Percentiles rank a stretch among this genome's conserved stretches.
These are phyloP conservation scores for Cudoniella acicularis DNA, from an alignment of 495 filamentous ascomycete species.

Conservation along the genomic window DNA sequence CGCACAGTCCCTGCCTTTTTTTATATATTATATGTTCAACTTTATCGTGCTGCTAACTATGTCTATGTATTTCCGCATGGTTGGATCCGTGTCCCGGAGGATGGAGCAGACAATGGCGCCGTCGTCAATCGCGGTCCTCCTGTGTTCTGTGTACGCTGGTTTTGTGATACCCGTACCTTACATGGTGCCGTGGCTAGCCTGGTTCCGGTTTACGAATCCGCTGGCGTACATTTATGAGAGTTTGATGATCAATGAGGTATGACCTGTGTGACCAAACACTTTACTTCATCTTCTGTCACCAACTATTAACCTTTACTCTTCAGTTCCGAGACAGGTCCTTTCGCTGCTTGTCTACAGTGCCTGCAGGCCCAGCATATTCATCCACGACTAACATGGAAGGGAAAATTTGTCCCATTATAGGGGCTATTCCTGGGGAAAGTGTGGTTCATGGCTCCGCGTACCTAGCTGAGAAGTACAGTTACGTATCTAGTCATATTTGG, in stretches of 20 bases:
- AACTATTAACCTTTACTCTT: too few relatives aligned
- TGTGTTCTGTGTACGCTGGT: constrained; percentile 72
- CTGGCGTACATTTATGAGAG: constrained; percentile 81
- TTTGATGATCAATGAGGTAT: constrained; percentile 86
- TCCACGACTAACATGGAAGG: too few relatives aligned
- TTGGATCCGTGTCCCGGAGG: constrained; percentile 55
- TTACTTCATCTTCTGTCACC: too few relatives aligned
- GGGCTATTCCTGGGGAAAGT: too few relatives aligned
- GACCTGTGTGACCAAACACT: too few relatives aligned
- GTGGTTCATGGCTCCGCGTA: too few relatives aligned
- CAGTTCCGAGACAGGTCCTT: too few relatives aligned
- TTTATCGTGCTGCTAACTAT: constrained; percentile 67
- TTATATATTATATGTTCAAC: constrained; percentile 55
- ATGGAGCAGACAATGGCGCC: constrained; percentile 63
- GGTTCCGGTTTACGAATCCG: constrained; percentile 81
- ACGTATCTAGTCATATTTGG: too few relatives aligned
- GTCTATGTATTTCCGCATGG: constrained; percentile 66
- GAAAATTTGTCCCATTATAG: too few relatives aligned
- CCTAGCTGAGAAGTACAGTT: too few relatives aligned
- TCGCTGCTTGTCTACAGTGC: too few relatives aligned
- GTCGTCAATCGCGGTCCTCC: constrained; percentile 66
- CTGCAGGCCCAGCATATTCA: too few relatives aligned
- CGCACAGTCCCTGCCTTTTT: constrained; percentile 73
- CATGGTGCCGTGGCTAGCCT: constrained; percentile 79
- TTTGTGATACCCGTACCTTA: constrained; percentile 67